phyloP scores from a whole-genome alignment of 805 yeast genomes.

The Ogataea wickerhamii region DNA sequence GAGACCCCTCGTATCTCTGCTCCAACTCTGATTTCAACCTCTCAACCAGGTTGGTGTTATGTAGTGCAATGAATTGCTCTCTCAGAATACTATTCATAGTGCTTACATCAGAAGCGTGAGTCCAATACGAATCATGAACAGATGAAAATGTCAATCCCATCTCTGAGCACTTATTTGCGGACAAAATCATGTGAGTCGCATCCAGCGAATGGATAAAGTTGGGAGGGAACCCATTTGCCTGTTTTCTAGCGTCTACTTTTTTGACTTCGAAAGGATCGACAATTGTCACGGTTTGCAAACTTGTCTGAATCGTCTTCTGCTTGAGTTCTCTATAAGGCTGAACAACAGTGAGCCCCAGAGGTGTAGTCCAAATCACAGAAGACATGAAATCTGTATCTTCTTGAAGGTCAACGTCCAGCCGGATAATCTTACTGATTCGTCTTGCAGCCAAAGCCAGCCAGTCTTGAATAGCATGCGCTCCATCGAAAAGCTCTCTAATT shows the following conservation, averaged over 20 bases:
- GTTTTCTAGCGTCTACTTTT: conserved; percentile 85
- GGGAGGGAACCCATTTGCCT: conserved; percentile 92
- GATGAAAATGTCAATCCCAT: conserved; percentile 75
- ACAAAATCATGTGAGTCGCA: conserved; percentile 93
- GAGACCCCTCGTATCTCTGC: conserved; percentile 68
- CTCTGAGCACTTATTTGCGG: conserved; percentile 74
- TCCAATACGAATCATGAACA: conserved; percentile 98
- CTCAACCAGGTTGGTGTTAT: conserved; percentile 66
- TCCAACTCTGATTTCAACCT: conserved; percentile 76
- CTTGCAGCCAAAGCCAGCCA: conserved; percentile 91
- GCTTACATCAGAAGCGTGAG: conserved; percentile 84
- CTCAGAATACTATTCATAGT: conserved; percentile 67
- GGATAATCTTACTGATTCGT: conserved; percentile 71
- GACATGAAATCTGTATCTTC: conserved; percentile 67
- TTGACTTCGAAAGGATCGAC: conserved; percentile 82
- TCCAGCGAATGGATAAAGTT: conserved; percentile 92
- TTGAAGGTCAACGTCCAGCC: conserved; percentile 56
- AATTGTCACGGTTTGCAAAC: conserved; percentile 81
- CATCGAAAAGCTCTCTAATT: conserved; percentile 77
- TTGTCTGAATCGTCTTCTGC: conserved; percentile 68
- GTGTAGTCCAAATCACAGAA: conserved; percentile 97
- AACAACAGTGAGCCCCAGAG: conserved; percentile 91
- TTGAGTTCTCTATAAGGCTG: conserved; percentile 85
- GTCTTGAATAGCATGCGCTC: conserved; percentile 94
- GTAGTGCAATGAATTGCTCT: conserved; percentile 74